Conservation (phyloP, 768 basidiomycete genomes). For the Amanita thiersii region DNA sequence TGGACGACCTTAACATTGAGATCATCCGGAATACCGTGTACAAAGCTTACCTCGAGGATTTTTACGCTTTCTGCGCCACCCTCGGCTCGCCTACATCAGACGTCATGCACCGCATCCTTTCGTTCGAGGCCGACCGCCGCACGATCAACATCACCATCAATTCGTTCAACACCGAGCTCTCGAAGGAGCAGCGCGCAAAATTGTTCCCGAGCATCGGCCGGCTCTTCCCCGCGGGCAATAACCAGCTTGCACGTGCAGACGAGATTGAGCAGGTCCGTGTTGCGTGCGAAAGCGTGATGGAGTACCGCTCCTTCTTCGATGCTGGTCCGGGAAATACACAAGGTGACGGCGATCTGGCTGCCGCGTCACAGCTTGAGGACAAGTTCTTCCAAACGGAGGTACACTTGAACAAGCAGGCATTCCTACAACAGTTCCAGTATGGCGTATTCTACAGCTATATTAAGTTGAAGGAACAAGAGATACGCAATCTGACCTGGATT, state of each 20-base stretch:
- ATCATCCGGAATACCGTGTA: conserved; percentile 99
- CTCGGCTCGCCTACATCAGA: conserved; percentile 83
- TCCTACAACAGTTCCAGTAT: conserved; percentile 95
- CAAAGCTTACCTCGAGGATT: conserved; percentile 98
- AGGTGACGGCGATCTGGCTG: conserved; percentile 34
- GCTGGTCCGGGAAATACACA: conserved; percentile 22
- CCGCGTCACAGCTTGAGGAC: conserved; percentile 76
- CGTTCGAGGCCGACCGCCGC: conserved; percentile 95
- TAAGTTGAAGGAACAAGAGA: conserved; percentile 88
- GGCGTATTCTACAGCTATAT: conserved; percentile 90
- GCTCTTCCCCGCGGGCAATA: conserved; percentile 94
- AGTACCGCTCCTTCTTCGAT: conserved; percentile 89
- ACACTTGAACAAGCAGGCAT: conserved; percentile 87
- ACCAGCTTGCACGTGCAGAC: conserved; percentile 86
- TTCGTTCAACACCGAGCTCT: conserved; percentile 91
- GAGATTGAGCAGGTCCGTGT: conserved; percentile 89
- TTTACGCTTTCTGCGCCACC: conserved; percentile 73
- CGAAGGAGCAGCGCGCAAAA: conserved; percentile 90
- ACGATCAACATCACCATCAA: conserved; percentile 99
- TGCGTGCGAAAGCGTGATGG: conserved; percentile 80
- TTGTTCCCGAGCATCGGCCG: conserved; percentile 93
- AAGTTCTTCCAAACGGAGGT: conserved; percentile 94
- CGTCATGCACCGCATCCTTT: conserved; percentile 85
- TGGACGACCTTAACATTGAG: conserved; percentile 99
- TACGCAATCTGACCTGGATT: conserved; percentile 86